Evolutionary conservation across 2,329 filamentous ascomycete species (phyloP), one percentile per base, ranked within the genome.

Genomic region (Leptographium galeiforme): DNA sequence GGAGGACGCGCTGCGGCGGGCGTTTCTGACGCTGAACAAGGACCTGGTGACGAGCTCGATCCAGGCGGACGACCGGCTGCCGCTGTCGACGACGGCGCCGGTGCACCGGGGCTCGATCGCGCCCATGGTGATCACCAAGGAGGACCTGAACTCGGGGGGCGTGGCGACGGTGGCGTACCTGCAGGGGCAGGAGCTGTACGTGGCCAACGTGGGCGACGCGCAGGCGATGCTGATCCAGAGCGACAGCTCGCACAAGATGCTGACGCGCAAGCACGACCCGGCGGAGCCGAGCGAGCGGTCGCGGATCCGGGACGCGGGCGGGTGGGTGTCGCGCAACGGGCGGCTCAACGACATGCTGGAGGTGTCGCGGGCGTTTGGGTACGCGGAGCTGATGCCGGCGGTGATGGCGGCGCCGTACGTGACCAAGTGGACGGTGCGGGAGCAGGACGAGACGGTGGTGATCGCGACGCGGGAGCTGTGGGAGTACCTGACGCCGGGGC

Each of bases 141-240:
- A 96, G 60, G 93, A 98, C 64, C 76, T 96, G 46, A 85, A 85
- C 59, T 91, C 89, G 16, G 93, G 93, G 43, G 89, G 88, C 55
- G 89, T 95, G 47, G 93, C 91, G 2, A 96, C 93, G 0, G 86
- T 97, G 3, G 76, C 93, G 51, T 98, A 95, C 62, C 72, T 98
- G 36, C 85, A 90, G 61, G 85, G 87, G 60, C 90, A 89, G 68
- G 89, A 97, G 61, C 77, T 98, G 4, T 96, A 87, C 63, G 84
- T 97, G 52, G 93, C 90, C 57, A 98, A 98, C 62, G 87, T 98
- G 25, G 93, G 93, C 51, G 89, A 98, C 68, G 89, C 87, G 6
- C 89, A 97, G 68, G 91, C 90, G n/a, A 86, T 98, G 69, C 76
- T 97, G 19, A 93, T 98, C 58, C 87, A 90, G 62, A 88, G 87